Conservation (phyloP, 352 stramenopile species). For the Phytophthora pluvialis region DNA sequence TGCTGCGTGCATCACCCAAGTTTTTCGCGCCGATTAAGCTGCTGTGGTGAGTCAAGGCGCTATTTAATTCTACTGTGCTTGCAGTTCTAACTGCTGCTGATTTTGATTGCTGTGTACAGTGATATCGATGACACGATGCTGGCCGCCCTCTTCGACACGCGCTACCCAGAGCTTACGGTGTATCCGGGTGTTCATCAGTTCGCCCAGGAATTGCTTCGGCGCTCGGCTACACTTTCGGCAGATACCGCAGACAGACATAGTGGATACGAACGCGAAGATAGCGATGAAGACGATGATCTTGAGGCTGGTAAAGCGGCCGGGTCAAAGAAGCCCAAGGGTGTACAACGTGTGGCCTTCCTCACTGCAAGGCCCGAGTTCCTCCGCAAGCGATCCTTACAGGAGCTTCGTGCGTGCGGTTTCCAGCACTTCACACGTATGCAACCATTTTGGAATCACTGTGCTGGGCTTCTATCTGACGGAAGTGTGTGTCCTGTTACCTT, state of each 20-base stretch:
- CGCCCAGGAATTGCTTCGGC: constrained; percentile 69
- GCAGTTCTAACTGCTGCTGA: neutral
- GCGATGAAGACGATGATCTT: constrained; percentile 36
- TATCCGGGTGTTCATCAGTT: constrained; percentile 88
- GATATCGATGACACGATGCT: constrained; percentile 88
- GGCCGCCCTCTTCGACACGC: constrained; percentile 77
- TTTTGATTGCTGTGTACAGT: constrained; percentile 30
- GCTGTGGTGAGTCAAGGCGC: constrained; percentile 50
- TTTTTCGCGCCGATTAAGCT: constrained; percentile 71
- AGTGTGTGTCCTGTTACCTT: neutral
- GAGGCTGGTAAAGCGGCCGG: constrained; percentile 13
- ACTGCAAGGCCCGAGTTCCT: constrained; percentile 80
- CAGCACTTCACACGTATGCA: constrained; percentile 78
- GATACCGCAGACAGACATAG: constrained; percentile 28
- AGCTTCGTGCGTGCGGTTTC: constrained; percentile 74
- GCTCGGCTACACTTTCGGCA: constrained; percentile 32
- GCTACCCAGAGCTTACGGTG: constrained; percentile 83
- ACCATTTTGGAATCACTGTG: neutral
- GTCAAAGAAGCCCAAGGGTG: constrained; percentile 27
- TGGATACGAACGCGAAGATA: constrained; percentile 36
- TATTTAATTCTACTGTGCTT: neutral
- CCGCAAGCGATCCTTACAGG: constrained; percentile 60
- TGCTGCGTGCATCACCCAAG: constrained; percentile 28
- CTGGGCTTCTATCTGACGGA: neutral
- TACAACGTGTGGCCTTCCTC: constrained; percentile 74